These are phyloP conservation scores for Saccharomycopsis capsularis DNA, from an alignment of 805 yeast species.

Conservation along the genomic window DNA sequence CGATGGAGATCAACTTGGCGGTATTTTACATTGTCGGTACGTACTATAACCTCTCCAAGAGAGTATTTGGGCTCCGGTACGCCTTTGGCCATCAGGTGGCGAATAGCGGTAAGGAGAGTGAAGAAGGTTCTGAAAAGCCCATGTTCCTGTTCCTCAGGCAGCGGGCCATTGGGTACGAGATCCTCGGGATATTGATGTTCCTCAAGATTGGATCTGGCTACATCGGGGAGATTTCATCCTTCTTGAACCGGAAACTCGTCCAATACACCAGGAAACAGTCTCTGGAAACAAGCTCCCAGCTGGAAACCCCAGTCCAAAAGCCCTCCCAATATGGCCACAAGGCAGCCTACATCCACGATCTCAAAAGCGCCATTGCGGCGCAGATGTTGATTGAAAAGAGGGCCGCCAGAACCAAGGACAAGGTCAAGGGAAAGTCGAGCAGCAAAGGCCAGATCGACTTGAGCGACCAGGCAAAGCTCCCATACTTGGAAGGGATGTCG, in stretches of 20 bases:
- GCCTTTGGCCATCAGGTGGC: constrained; percentile 50
- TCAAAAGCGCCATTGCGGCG: constrained; percentile 7
- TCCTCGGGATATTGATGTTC: constrained; percentile 39
- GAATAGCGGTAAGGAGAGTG: constrained; percentile 29
- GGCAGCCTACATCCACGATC: constrained; percentile 11
- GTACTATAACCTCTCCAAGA: constrained; percentile 70
- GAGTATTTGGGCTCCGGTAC: constrained; percentile 75
- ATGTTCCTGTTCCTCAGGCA: constrained; percentile 22
- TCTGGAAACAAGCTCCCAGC: neutral
- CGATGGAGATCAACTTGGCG: constrained; percentile 69
- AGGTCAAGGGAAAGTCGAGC: neutral
- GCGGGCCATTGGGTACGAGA: constrained; percentile 42
- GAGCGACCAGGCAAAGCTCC: constrained; percentile 47
- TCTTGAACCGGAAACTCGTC: neutral
- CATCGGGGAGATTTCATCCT: neutral
- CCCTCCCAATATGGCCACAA: constrained; percentile 24
- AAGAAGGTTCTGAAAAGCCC: constrained; percentile 26
- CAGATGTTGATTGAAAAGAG: no score
- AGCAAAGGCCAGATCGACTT: constrained; percentile 37
- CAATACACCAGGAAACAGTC: neutral
- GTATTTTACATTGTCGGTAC: constrained; percentile 76
- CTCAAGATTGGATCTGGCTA: constrained; percentile 6
- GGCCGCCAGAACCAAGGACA: no score
- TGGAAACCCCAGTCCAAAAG: neutral
- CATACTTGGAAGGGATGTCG: constrained; percentile 63